Evolutionary conservation across 2,329 filamentous ascomycete species (phyloP), one percentile per base, ranked within the genome.

Genomic region (Phaeoacremonium minimum): DNA sequence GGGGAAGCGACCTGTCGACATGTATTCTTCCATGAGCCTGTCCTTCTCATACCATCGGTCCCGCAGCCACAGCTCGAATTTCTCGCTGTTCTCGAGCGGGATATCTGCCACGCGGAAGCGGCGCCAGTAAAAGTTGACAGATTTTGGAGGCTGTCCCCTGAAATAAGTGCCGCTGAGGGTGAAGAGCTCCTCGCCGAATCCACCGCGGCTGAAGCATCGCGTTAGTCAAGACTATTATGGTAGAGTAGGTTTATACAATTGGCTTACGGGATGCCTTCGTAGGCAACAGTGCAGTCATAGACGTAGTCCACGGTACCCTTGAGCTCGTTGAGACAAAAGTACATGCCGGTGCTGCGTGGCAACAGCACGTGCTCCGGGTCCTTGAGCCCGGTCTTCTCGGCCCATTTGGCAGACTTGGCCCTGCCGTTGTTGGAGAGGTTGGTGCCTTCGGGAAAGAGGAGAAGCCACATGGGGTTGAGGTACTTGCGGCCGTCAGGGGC

Each of bases 91-190:
- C 19, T 88, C 74, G 8, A 95, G 73, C 0, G 91, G 91, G 30
- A 98, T 95, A 15, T 88, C 80, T 15, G 75, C 74, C 12, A 96
- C 57, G 20, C 77, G 76, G 61, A 95, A 96, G 8, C 89, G 81
- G 36, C 93, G 80, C 88, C 91, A 98, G 63, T 95, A 85, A 69
- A 97, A 90, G 61, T 96, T 97, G 52, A 97, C 90, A 2, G 89
- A 95, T 57, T 90, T 95, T 2, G 91, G 93, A 1, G 90, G 84
- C 2, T 87, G 80, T 11, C 93, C 90, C 58, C 93, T 80, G 44
- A 96, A 83, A 56, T 93, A 95, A 4, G 88, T 94, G 33, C 89
- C 89, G 4, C 79, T 77, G 4, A 98, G 71, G 0, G 87, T 90
- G 60, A 94, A 97, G 51, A 87, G 85, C 33, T 94, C 80, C 56